Evolutionary conservation across 768 basidiomycete species (phyloP).

Genomic region (Stropharia rugosoannulata): DNA sequence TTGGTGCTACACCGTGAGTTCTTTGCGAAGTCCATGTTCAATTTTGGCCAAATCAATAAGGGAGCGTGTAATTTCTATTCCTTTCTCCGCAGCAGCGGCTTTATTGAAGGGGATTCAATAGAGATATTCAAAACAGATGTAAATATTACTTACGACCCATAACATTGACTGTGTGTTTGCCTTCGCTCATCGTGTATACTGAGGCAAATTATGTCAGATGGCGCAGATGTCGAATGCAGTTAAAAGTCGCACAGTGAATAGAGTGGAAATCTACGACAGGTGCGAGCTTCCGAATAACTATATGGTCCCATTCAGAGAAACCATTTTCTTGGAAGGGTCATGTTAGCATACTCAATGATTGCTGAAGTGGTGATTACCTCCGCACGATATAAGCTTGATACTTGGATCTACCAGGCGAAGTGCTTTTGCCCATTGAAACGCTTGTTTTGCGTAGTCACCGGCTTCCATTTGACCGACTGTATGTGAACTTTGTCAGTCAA

Average conservation of each 20-base stretch:
- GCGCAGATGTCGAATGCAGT: neutral
- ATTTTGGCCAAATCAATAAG: constrained; percentile 53
- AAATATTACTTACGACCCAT: constrained; percentile 41
- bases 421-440: constrained; percentile 62
- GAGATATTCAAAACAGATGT: neutral
- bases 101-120: neutral
- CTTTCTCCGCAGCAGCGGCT: constrained; percentile 53
- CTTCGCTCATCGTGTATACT: constrained; percentile 43
- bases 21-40: constrained; percentile 33
- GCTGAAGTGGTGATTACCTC: constrained; percentile 28
- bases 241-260: constrained; percentile 33
- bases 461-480: constrained; percentile 55
- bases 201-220: neutral
- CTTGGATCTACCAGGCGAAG: constrained; percentile 54
- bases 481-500: neutral
- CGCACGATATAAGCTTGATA: constrained; percentile 56
- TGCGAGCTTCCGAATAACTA: constrained; percentile 37
- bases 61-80: constrained; percentile 47
- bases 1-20: constrained; percentile 33
- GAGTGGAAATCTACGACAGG: constrained; percentile 53
- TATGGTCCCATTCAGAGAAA: constrained; percentile 41
- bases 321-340: constrained; percentile 31
- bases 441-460: constrained; percentile 52
- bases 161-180: constrained; percentile 50
- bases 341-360: constrained; percentile 13